Evolutionary conservation across 2,329 filamentous ascomycete genomes (phyloP).

Genomic region (Rutstroemia sp.): DNA sequence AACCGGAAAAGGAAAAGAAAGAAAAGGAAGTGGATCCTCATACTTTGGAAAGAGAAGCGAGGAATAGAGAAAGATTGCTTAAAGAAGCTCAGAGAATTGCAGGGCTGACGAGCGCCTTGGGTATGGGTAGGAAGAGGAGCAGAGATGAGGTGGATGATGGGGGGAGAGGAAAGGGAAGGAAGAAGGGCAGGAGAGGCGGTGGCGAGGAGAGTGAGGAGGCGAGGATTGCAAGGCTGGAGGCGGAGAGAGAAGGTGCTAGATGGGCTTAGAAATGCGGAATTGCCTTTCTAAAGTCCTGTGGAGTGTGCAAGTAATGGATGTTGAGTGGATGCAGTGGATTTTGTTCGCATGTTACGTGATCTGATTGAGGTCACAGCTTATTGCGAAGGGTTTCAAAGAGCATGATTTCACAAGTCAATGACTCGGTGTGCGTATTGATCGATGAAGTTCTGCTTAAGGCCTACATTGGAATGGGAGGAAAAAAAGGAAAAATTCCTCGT

Average conservation of each 20-base stretch:
- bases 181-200: slow-evolving; percentile 28
- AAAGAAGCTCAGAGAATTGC: slow-evolving; percentile 63
- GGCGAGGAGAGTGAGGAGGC: slow-evolving; percentile 27
- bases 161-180: slow-evolving; percentile 40
- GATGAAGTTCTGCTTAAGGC: no score
- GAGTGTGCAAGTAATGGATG: no score
- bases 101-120: slow-evolving; percentile 36
- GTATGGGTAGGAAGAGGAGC: slow-evolving; percentile 34
- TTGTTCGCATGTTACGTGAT: no score
- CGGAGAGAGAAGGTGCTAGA: slow-evolving; percentile 46
- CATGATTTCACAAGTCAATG: no score
- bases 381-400: no score
- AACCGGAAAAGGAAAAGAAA: slow-evolving; percentile 11
- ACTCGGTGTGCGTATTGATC: no score
- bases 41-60: slow-evolving; percentile 60
- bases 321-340: no score
- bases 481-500: no score
- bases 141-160: slow-evolving; percentile 36
- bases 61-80: slow-evolving; percentile 57
- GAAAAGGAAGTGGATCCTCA: slow-evolving; percentile 35
- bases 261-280: slow-evolving; percentile 20
- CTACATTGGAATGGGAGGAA: no score
- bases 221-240: slow-evolving; percentile 41
- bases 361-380: no score
- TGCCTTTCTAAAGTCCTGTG: no score